phyloP scores from a whole-genome alignment of 768 basidiomycete species.

The Rubroboletus pulcherrimus region DNA sequence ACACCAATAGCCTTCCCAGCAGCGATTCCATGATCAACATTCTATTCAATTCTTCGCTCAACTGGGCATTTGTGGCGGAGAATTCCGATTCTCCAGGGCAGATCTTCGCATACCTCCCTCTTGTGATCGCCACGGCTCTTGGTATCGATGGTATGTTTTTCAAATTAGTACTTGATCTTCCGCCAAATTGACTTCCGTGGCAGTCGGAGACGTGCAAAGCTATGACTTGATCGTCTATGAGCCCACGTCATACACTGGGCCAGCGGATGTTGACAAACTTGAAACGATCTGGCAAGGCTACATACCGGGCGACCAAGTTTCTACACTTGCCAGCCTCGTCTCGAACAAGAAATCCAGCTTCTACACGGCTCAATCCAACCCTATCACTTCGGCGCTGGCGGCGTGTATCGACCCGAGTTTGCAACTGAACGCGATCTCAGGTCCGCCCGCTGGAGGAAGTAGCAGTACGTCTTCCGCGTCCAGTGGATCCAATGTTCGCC shows the following conservation, averaged over 20 bases:
- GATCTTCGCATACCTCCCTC: slow-evolving; percentile 71
- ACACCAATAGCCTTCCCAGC: slow-evolving; percentile 29
- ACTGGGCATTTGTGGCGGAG: slow-evolving; percentile 66
- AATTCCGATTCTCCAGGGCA: slow-evolving; percentile 62
- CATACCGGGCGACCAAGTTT: slow-evolving; percentile 54
- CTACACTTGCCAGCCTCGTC: slow-evolving; percentile 61
- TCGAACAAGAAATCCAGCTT: slow-evolving; percentile 57
- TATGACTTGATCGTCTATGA: slow-evolving; percentile 68
- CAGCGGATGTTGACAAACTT: slow-evolving; percentile 46
- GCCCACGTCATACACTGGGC: slow-evolving; percentile 51
- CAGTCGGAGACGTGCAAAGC: slow-evolving; percentile 38
- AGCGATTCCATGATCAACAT: slow-evolving; percentile 57
- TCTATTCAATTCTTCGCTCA: slow-evolving; percentile 55
- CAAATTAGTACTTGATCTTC: neutral
- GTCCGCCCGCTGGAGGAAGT: slow-evolving; percentile 32
- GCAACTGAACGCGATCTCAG: slow-evolving; percentile 46
- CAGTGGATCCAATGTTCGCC: slow-evolving; percentile 41
- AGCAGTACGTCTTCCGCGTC: slow-evolving; percentile 18
- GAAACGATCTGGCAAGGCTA: slow-evolving; percentile 71
- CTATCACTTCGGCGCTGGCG: slow-evolving; percentile 56
- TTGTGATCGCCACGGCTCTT: slow-evolving; percentile 45
- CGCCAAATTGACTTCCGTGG: slow-evolving; percentile 31
- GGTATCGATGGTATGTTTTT: slow-evolving; percentile 37
- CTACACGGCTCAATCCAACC: slow-evolving; percentile 49
- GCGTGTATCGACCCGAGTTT: slow-evolving; percentile 67